Evolutionary conservation across 1,139 yeast species (phyloP).

Genomic region (Yamadazyma jaroonii): DNA sequence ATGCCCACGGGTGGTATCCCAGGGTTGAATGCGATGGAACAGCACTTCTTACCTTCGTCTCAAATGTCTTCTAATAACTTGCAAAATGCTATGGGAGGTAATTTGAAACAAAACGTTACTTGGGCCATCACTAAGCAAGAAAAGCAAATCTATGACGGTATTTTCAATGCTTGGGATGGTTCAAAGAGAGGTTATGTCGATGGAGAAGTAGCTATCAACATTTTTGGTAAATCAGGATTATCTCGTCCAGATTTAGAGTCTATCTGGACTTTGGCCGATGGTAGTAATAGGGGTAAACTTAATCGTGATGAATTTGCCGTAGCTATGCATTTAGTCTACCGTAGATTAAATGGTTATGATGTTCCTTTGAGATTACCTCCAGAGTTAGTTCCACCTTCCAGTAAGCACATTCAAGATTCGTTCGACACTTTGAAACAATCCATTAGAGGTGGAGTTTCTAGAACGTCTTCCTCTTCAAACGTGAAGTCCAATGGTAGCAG

Average conservation of each 20-base stretch:
- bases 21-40: constrained; percentile 71
- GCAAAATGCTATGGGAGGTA: constrained; percentile 53
- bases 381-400: constrained; percentile 77
- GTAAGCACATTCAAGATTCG: constrained; percentile 51
- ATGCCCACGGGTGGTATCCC: constrained; percentile 75
- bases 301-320: constrained; percentile 79
- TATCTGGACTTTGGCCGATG: constrained; percentile 83
- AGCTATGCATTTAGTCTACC: constrained; percentile 79
- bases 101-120: constrained; percentile 47
- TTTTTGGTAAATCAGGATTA: constrained; percentile 88
- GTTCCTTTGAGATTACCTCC: constrained; percentile 73
- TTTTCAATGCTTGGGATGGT: constrained; percentile 85
- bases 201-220: constrained; percentile 80
- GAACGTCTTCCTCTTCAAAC: constrained; percentile 24
- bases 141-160: constrained; percentile 80
- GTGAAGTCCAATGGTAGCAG: constrained; percentile 49
- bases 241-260: constrained; percentile 80
- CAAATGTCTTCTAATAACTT: constrained; percentile 41
- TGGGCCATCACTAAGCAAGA: constrained; percentile 88
- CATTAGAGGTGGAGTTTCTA: constrained; percentile 33
- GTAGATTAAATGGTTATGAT: constrained; percentile 70
- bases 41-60: constrained; percentile 70
- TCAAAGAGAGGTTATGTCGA: constrained; percentile 64
- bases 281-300: constrained; percentile 67
- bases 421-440: constrained; percentile 42